A percentile compares a stretch with the other conserved stretches of the same genome.
Evolutionary conservation across 805 yeast species (phyloP).

Genomic region (Hanseniaspora hatyaiensis): DNA sequence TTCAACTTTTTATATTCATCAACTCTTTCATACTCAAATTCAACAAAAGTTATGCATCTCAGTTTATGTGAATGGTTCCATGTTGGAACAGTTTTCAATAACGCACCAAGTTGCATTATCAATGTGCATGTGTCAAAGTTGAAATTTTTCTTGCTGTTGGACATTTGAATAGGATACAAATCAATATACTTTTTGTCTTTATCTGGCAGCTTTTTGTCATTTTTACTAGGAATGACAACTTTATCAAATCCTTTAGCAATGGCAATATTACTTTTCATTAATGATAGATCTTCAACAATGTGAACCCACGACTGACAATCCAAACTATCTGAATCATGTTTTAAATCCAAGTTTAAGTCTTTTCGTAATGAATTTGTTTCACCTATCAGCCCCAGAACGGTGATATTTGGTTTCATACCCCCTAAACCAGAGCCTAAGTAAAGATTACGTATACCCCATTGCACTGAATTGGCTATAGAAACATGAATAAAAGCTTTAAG

Average conservation of each 20-base stretch:
- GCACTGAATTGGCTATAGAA: conserved; percentile 71
- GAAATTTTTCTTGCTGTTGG: conserved; percentile 70
- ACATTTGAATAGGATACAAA: conserved; percentile 93
- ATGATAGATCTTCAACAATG: conserved; percentile 74
- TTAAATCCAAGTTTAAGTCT: conserved; percentile 36
- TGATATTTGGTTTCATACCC: conserved; percentile 93
- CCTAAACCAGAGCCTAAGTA: conserved; percentile 93
- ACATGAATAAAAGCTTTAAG: conserved; percentile 92
- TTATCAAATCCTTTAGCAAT: conserved; percentile 77
- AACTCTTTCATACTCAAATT: conserved; percentile 51
- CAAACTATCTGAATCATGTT: conserved; percentile 70
- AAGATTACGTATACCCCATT: conserved; percentile 93
- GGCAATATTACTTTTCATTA: conserved; percentile 85
- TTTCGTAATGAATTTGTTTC: background rate
- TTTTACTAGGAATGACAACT: conserved; percentile 48
- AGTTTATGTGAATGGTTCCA: conserved; percentile 72
- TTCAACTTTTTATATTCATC: conserved; percentile 57
- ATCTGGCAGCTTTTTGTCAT: conserved; percentile 22
- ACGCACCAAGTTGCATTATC: conserved; percentile 87
- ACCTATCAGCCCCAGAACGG: conserved; percentile 62
- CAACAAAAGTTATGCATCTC: conserved; percentile 85
- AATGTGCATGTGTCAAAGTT: conserved; percentile 93
- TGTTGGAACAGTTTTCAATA: conserved; percentile 79
- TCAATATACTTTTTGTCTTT: conserved; percentile 51
- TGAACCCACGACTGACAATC: conserved; percentile 80